Percentiles rank a stretch among this genome's conserved stretches.
These are phyloP conservation scores for Mucor indicus DNA, from an alignment of 371 early-diverging fungal genomes.

Conservation along the genomic window DNA sequence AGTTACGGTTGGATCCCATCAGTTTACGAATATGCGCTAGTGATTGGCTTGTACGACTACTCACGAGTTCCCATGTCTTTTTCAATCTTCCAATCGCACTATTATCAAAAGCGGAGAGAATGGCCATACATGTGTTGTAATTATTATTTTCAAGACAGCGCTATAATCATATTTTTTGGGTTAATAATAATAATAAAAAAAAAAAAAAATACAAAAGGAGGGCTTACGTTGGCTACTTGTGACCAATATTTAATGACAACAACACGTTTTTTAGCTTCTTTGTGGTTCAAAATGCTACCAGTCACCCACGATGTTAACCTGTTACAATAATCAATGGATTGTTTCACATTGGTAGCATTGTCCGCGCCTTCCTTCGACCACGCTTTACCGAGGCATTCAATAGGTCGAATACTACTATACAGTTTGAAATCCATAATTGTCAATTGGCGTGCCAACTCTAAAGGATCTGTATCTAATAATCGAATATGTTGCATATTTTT, in stretches of 20 bases:
- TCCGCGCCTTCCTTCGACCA: slow-evolving; percentile 77
- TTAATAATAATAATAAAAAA: background rate
- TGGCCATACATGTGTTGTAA: slow-evolving; percentile 88
- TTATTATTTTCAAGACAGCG: slow-evolving; percentile 79
- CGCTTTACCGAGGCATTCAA: slow-evolving; percentile 87
- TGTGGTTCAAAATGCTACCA: slow-evolving; percentile 70
- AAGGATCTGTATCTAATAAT: slow-evolving; percentile 83
- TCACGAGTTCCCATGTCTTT: slow-evolving; percentile 81
- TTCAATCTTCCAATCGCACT: slow-evolving; percentile 88
- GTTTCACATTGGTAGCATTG: slow-evolving; percentile 68
- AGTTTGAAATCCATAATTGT: slow-evolving; percentile 82
- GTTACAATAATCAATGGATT: slow-evolving; percentile 70
- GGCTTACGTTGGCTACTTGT: slow-evolving; percentile 70
- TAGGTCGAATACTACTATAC: slow-evolving; percentile 78
- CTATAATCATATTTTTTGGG: slow-evolving; percentile 18
- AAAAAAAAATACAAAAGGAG: background rate
- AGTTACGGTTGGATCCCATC: slow-evolving; percentile 84
- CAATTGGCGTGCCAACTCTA: slow-evolving; percentile 92
- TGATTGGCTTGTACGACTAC: slow-evolving; percentile 55
- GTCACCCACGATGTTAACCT: slow-evolving; percentile 79
- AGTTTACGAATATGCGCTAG: slow-evolving; percentile 52
- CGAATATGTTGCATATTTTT: slow-evolving; percentile 59
- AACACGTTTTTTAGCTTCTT: slow-evolving; percentile 77
- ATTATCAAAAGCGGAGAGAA: slow-evolving; percentile 86
- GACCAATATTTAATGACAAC: slow-evolving; percentile 82